Evolutionary conservation across 1,284 basidiomycete species (phyloP).

Genomic region (Pisolithus thermaeus): DNA sequence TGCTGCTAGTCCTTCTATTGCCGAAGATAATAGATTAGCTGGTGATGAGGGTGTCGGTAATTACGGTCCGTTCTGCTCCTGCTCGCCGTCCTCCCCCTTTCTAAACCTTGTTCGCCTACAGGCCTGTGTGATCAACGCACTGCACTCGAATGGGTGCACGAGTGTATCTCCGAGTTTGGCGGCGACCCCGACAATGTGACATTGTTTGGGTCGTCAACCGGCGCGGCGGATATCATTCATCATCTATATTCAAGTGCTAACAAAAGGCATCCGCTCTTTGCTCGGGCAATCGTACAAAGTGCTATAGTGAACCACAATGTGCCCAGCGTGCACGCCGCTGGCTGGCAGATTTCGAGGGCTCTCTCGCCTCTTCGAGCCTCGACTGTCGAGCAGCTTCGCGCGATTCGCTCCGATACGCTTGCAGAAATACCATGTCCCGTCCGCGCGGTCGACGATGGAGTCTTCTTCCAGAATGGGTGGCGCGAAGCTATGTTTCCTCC

Average conservation of each 20-base stretch:
- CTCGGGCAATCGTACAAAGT: conserved; percentile 64
- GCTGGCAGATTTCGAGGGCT: conserved; percentile 59
- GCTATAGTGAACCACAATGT: conserved; percentile 55
- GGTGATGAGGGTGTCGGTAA: conserved; percentile 72
- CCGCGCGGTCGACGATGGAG: conserved; percentile 60
- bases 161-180: conserved; percentile 62
- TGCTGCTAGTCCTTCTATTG: conserved; percentile 55
- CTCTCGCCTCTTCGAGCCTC: conserved; percentile 49
- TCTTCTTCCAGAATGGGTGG: conserved; percentile 61
- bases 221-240: conserved; percentile 66
- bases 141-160: conserved; percentile 67
- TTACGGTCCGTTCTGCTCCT: conserved; percentile 46
- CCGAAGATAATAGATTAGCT: conserved; percentile 55
- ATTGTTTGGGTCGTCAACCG: conserved; percentile 64
- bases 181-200: conserved; percentile 68
- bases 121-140: conserved; percentile 65
- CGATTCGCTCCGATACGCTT: conserved; percentile 50
- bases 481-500: conserved; percentile 40
- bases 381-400: conserved; percentile 55
- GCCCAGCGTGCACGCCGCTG: conserved; percentile 52
- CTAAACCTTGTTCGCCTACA: conserved; percentile 18
- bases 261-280: conserved; percentile 51
- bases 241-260: conserved; percentile 65
- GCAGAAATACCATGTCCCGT: conserved; percentile 42
- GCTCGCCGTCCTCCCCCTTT: conserved; percentile 1